Base-by-base conservation (phyloP, 2,329 filamentous ascomycete species). In the Cucurbitaria berberidis region DNA sequence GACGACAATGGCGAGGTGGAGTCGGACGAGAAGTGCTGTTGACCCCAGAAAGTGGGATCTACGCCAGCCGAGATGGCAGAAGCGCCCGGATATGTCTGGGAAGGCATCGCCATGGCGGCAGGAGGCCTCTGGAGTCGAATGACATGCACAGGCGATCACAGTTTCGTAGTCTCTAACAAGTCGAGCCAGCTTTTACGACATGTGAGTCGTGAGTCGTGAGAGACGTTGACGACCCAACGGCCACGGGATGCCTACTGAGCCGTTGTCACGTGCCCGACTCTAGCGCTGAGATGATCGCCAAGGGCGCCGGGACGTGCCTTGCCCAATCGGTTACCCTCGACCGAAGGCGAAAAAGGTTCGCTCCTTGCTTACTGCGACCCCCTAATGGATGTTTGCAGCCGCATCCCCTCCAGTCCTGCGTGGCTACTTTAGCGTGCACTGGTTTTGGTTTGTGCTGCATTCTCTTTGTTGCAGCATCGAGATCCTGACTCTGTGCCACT, bases 31-130 rank as follows among this genome's bases (percentile, higher is more conserved):
- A 63, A 57, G 52, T 68, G 55, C 51, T 69, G 62, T 51, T 67
- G 63, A 53, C 56, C 55, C 71, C 71, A 74, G 57, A 67, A 71
- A 41, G 64, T 63, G 61, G 69, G 64, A 68, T 73, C 68, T 59
- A 66, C 68, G 47, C 57, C 65, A 63, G 62, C 65, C 60, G 67
- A 64, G 54, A 61, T 53, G 51, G 61, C 56, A 57, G 60, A 51
- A 48, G 64, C 55, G 45, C 63, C 64, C 46, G 61, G 55, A 55
- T 63, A 58, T 42, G 61, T 50, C 48, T 67, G 60, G 39, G 60
- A 57, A 30, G 66, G 58, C 62, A 69, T 66, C 21, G 68, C 53
- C 69, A 72, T 72, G 45, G 58, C 59, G 42, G 60, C 51, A 48
- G 59, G 57, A 48, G 61, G 49, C 61, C 63, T 63, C 39, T 35